phyloP scores from a whole-genome alignment of 2,329 filamentous ascomycete genomes.

The Achaetomium macrosporum region DNA sequence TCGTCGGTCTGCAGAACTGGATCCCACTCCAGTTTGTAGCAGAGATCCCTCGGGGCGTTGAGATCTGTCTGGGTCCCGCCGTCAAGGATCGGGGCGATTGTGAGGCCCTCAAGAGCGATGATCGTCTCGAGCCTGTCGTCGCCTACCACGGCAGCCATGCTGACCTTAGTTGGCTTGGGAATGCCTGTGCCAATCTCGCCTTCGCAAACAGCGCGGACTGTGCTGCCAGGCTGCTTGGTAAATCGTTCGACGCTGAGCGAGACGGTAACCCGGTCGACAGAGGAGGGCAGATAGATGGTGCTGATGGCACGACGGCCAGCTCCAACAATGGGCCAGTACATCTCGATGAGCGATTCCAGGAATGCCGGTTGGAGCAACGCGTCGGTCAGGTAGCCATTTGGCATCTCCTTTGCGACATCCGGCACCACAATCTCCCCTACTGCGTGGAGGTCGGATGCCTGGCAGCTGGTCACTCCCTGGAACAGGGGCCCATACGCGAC shows the following conservation, averaged over 20 bases:
- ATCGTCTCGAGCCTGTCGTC: slow-evolving; percentile 28
- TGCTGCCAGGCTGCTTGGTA: slow-evolving; percentile 27
- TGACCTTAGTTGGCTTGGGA: slow-evolving; percentile 34
- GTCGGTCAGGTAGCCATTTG: slow-evolving; percentile 31
- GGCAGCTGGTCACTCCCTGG: slow-evolving; percentile 44
- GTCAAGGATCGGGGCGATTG: slow-evolving; percentile 38
- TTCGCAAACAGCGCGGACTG: slow-evolving; percentile 33
- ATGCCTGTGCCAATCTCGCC: slow-evolving; percentile 26
- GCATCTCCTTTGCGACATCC: slow-evolving; percentile 37
- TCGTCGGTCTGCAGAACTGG: slow-evolving; percentile 27
- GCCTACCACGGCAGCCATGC: slow-evolving; percentile 31
- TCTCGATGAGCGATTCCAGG: slow-evolving; percentile 37
- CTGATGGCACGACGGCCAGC: slow-evolving; percentile 28
- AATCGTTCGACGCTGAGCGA: slow-evolving; percentile 28
- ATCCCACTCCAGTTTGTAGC: slow-evolving; percentile 44
- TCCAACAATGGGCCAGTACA: slow-evolving; percentile 37
- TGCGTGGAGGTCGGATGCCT: slow-evolving; percentile 32
- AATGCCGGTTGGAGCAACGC: slow-evolving; percentile 35
- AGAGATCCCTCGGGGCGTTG: slow-evolving; percentile 36
- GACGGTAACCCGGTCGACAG: slow-evolving; percentile 35
- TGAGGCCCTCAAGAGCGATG: slow-evolving; percentile 32
- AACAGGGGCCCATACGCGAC: slow-evolving; percentile 47
- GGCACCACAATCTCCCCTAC: slow-evolving; percentile 32
- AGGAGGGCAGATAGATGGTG: slow-evolving; percentile 39
- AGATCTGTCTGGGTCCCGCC: slow-evolving; percentile 26